Base-by-base conservation (phyloP, 176 grass and related monocot species). In the Eleusine indica region DNA sequence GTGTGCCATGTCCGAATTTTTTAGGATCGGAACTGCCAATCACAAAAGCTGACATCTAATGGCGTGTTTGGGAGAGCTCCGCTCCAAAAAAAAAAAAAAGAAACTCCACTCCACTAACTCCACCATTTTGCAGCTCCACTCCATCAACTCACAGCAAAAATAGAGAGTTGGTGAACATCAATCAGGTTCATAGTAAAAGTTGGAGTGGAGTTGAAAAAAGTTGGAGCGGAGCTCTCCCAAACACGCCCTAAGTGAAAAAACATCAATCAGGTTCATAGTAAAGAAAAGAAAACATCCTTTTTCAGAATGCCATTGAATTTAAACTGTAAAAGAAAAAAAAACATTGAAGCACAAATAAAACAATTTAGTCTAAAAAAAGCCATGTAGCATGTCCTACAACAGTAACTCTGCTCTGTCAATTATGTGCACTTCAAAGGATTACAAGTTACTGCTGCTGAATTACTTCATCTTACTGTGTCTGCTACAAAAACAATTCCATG, bases 391-490 rank as follows among this genome's bases (percentile, higher is more conserved):
- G 53, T 2, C 63, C 8, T 61, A n/a, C 25, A 37, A 65, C 62
- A 66, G 12, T 7, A 68, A 5, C 2, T 56, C 58, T 65, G 39
- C 12, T 66, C 81, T 21, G 17, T 57, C 28, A 49, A 47, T 77
- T 56, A 65, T 21, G 13, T 39, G 44, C 39, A 42, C 48, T 56
- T 85, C 57, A 85, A 56, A 44, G 19, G 7, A 53, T n/a, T 13
- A 71, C 66, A 89, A n/a, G 15, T 70, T 70, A 76, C 61, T 47
- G n/a, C 82, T 81, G 19, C 41, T 39, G 44, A 40, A 71, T 46
- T 44, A 65, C 41, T 70, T 68, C 72, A 30, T 32, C 51, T 43
- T 76, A 71, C 7, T 38, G 58, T 28, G 25, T 64, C 47, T 72
- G 79, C 49, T 72, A 71, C 2, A 57, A 72, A 44, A 77, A 77